Percentiles rank a stretch among this genome's conserved stretches.
Conservation (phyloP, 352 stramenopile genomes). For the Phytophthora pini region DNA sequence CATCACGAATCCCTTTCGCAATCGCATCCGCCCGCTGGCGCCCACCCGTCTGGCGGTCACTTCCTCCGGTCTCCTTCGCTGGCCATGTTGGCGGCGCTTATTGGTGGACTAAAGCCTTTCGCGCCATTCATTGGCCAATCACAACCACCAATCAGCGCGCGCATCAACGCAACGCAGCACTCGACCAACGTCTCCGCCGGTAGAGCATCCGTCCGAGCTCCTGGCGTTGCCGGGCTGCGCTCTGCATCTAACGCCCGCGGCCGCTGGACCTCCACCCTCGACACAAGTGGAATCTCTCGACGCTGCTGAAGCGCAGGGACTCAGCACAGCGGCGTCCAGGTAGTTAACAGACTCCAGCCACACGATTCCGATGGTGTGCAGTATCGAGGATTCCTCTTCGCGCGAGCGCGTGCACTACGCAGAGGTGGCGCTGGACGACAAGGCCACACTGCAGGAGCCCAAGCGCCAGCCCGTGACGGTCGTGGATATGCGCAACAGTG, state of each 20-base stretch:
- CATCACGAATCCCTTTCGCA: not conserved
- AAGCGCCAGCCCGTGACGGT: constrained; percentile 45
- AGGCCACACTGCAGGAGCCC: constrained; percentile 27
- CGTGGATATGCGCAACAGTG: constrained; percentile 36
- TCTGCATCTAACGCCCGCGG: constrained; percentile 6
- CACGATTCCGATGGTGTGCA: constrained; percentile 49
- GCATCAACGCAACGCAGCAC: constrained; percentile 18
- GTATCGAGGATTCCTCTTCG: constrained; percentile 37
- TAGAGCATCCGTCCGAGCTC: constrained; percentile 4
- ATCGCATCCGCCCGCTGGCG: no score
- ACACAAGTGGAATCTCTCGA: constrained; percentile 40
- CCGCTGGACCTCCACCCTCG: constrained; percentile 1
- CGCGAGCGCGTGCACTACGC: constrained; percentile 57
- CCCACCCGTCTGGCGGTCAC: no score
- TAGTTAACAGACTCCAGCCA: not conserved
- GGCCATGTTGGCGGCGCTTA: constrained; percentile 11
- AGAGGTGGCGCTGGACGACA: constrained; percentile 62
- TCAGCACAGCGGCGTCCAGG: not conserved
- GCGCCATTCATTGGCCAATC: constrained; percentile 28
- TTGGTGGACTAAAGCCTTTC: constrained; percentile 7
- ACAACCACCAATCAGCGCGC: constrained; percentile 24
- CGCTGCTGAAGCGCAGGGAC: not conserved
- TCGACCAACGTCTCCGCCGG: constrained; percentile 5
- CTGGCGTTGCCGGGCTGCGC: constrained; percentile 2
- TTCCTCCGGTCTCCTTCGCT: constrained; percentile 9